Conservation (phyloP, 2,329 filamentous ascomycete genomes). For the Penicillium sp. region DNA sequence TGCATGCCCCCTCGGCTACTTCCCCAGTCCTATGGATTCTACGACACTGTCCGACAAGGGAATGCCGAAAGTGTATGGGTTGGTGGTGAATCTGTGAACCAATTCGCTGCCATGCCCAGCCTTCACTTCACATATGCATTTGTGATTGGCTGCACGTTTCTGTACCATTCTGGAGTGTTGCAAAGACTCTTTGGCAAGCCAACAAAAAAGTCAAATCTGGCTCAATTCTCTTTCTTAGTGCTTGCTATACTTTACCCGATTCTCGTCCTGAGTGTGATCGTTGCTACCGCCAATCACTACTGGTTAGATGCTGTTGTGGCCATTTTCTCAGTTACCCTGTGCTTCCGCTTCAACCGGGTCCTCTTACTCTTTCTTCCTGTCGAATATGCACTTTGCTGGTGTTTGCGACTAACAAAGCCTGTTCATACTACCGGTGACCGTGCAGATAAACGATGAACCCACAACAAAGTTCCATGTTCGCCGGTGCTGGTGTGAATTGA, state of each 20-base stretch:
- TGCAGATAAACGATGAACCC: background rate
- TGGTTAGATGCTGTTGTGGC: slow-evolving; percentile 57
- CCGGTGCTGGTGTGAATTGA: background rate
- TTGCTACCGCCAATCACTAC: slow-evolving; percentile 62
- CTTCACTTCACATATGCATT: slow-evolving; percentile 61
- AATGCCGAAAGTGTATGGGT: slow-evolving; percentile 57
- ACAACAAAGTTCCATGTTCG: background rate
- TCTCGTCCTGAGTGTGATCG: slow-evolving; percentile 54
- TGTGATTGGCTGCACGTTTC: slow-evolving; percentile 54
- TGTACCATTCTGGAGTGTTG: slow-evolving; percentile 55
- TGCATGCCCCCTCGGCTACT: slow-evolving; percentile 65
- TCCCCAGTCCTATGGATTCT: slow-evolving; percentile 61
- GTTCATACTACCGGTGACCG: background rate
- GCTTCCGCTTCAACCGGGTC: slow-evolving; percentile 52
- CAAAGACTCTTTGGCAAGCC: slow-evolving; percentile 46
- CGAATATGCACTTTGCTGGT: slow-evolving; percentile 53
- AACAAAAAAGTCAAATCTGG: slow-evolving; percentile 39
- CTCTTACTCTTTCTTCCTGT: slow-evolving; percentile 54
- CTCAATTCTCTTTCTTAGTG: slow-evolving; percentile 47
- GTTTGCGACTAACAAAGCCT: slow-evolving; percentile 54
- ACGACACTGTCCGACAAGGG: slow-evolving; percentile 61
- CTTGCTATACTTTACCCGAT: slow-evolving; percentile 52
- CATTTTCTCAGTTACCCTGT: slow-evolving; percentile 49
- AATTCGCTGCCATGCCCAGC: slow-evolving; percentile 60
- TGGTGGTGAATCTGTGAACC: slow-evolving; percentile 59